Evolutionary conservation across 352 stramenopile species (phyloP).

Genomic region (Pythium brachiatum): DNA sequence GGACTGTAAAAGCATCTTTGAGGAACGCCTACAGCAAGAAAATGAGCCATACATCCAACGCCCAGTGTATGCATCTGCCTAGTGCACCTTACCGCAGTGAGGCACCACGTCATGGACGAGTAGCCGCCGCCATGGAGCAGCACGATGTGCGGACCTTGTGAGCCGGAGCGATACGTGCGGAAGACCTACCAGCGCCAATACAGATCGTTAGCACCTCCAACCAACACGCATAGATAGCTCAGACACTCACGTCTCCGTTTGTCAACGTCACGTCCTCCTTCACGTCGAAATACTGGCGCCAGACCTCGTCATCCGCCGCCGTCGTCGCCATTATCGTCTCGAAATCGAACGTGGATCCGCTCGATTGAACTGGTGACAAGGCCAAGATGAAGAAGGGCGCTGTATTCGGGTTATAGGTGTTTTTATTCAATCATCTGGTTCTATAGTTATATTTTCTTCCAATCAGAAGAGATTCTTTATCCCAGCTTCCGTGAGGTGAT

Average conservation of each 20-base stretch:
- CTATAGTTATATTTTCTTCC: neutral
- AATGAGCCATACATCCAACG: neutral
- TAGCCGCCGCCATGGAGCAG: slow-evolving; percentile 85
- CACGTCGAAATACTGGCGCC: slow-evolving; percentile 74
- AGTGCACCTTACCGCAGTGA: slow-evolving; percentile 51
- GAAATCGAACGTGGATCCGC: neutral
- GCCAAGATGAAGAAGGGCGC: neutral
- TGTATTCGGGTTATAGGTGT: neutral
- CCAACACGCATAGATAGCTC: neutral
- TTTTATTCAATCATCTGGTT: neutral
- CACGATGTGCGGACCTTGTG: slow-evolving; percentile 65
- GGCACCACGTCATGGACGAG: slow-evolving; percentile 85
- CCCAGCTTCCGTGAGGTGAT: slow-evolving; percentile 1
- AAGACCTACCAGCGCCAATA: slow-evolving; percentile 51
- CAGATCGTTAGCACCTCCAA: neutral
- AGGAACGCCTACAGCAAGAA: slow-evolving; percentile 46
- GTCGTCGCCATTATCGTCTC: neutral
- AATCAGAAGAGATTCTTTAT: neutral
- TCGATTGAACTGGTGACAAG: slow-evolving; percentile 4
- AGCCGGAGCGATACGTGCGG: slow-evolving; percentile 71
- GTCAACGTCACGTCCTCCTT: slow-evolving; percentile 57
- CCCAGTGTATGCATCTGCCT: neutral
- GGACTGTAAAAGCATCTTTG: slow-evolving; percentile 72
- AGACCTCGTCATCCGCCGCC: slow-evolving; percentile 34
- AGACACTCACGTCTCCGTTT: slow-evolving; percentile 56